Conservation (phyloP, 139 green algal genomes). For the Tetradesmus obliquus region DNA sequence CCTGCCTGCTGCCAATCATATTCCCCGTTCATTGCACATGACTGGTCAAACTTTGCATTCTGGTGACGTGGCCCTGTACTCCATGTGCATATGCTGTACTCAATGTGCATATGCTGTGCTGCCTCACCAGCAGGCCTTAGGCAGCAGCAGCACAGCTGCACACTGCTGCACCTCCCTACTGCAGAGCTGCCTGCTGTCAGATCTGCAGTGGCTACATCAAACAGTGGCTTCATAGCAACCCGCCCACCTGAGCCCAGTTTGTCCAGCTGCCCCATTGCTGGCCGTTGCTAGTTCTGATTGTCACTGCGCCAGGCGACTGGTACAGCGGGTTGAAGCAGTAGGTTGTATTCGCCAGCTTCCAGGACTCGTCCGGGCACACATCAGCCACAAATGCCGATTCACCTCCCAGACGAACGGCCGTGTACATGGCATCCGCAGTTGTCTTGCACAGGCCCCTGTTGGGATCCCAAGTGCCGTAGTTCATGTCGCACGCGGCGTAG, state of each 20-base stretch:
- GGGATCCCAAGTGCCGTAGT: not conserved
- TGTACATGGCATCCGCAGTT: not conserved
- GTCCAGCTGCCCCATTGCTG: not conserved
- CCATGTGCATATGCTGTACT: too few relatives aligned
- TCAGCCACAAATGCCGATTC: not conserved
- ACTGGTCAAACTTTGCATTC: too few relatives aligned
- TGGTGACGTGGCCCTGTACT: too few relatives aligned
- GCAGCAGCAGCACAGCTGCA: not conserved
- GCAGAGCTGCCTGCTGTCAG: too few relatives aligned
- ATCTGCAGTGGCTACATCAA: too few relatives aligned
- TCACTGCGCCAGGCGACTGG: not conserved
- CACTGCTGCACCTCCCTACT: too few relatives aligned
- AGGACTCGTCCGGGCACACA: not conserved
- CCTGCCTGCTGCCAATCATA: too few relatives aligned
- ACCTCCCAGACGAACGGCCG: not conserved
- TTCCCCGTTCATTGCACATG: too few relatives aligned
- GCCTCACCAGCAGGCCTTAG: too few relatives aligned
- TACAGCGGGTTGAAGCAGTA: conserved; percentile 17
- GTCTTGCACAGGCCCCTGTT: conserved; percentile 1
- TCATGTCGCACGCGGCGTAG: not conserved
- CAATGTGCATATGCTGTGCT: too few relatives aligned
- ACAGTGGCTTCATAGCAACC: too few relatives aligned
- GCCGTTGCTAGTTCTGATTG: not conserved
- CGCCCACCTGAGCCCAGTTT: not conserved
- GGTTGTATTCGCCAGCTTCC: not conserved